Evolutionary conservation across 2,329 filamentous ascomycete genomes (phyloP), one percentile per base, ranked within the genome.

Genomic region (Cordyceps militaris): DNA sequence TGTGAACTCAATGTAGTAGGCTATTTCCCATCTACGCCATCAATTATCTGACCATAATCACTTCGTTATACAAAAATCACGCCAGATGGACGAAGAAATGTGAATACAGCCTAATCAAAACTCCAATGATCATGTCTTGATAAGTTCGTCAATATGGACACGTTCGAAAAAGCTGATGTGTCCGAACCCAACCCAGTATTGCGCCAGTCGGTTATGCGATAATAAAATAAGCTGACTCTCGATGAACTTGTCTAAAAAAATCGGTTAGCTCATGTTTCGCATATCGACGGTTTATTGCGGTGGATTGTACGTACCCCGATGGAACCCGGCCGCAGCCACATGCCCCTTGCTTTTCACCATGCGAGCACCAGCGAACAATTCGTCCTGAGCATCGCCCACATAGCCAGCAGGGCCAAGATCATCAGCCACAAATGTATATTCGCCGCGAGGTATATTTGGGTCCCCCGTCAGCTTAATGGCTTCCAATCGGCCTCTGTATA

Each of bases 381-480:
- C 73, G 59, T 91, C 87, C 1, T 81, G 75, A 1, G 86, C 83
- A 1, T 84, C 74, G 0, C 85, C 76, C 1, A 93, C 71, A 23
- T 87, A 78, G 0, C 89, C 90, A 0, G 67, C 73, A 0, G 80
- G 76, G 0, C 88, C 86, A 36, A 97, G 82, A 64, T 97, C 91
- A 5, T 90, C 82, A 0, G 85, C 87, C 3, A 89, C 79, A 68
- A 96, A 97, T 0, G 88, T 90, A 63, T 86, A 84, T 70, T 97
- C 88, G 9, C 92, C 93, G 9, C 92, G 81, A 0, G 93, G 93
- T 14, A 97, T 85, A 63, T 97, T 95, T 0, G 87, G 84, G 66
- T 99, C 93, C 1, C 93, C 93, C 0, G 93, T 97, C 34, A 99
- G 75, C 69, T 97, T 97, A 66, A 97, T 85, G 0, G 88, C 93